Percentiles rank a stretch among this genome's conserved stretches.
Conservation (phyloP, 164 flowering plant genomes). For the Vitis labrusca region DNA sequence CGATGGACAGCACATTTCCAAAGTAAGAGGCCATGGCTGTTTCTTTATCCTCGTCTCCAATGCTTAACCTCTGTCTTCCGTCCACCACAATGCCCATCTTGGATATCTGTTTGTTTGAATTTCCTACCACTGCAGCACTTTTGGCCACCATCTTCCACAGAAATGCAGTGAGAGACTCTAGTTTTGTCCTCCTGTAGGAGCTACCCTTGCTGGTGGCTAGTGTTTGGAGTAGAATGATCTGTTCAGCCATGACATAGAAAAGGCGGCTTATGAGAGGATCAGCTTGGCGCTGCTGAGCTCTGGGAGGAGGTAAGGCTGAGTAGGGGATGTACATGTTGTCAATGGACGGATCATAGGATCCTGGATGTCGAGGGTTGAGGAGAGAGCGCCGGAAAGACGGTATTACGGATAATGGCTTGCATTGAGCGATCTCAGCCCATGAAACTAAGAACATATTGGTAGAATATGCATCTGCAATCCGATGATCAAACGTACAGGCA, state of each 20-base stretch:
- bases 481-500: background rate
- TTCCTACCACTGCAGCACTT: background rate
- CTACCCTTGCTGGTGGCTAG: conserved; percentile 13
- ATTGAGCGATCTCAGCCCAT: too few species aligned
- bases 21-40: conserved; percentile 30
- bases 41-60: background rate
- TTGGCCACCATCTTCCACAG: conserved; percentile 47
- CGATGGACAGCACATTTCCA: conserved; percentile 53
- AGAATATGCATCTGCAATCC: too few species aligned
- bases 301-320: too few species aligned
- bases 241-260: conserved; percentile 28
- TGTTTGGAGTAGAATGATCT: conserved; percentile 28
- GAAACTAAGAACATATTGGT: too few species aligned
- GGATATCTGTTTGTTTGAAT: background rate
- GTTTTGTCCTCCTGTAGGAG: conserved; percentile 21
- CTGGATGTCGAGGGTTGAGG: too few species aligned
- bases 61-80: conserved; percentile 31
- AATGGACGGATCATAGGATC: too few species aligned
- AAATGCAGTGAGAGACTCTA: conserved; percentile 44
- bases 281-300: background rate
- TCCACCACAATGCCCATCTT: conserved; percentile 56
- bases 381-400: too few species aligned
- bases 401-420: too few species aligned
- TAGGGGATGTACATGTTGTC: too few species aligned
- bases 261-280: conserved; percentile 37